These are phyloP conservation scores for Aaosphaeria pasadenensis DNA, from an alignment of 2,329 filamentous ascomycete species.

Conservation along the genomic window DNA sequence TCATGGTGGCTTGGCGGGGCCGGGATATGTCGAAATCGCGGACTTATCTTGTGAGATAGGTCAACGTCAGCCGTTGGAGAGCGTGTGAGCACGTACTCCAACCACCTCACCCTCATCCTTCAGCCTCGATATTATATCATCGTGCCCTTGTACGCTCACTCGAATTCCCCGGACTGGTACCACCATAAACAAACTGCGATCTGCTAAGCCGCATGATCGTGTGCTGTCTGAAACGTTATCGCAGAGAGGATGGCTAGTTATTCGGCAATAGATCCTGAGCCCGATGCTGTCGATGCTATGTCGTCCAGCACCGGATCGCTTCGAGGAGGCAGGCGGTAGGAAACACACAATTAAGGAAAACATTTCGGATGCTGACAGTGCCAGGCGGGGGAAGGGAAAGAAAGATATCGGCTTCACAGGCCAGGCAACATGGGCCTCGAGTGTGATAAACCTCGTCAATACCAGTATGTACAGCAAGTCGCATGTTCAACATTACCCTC, in stretches of 20 bases:
- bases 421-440: conserved; percentile 84
- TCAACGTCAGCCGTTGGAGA: neutral
- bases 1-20: too few species aligned
- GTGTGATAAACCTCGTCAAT: conserved; percentile 92
- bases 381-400: conserved; percentile 58
- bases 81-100: neutral
- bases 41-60: too few species aligned
- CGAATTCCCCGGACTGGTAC: too few species aligned
- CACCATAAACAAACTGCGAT: too few species aligned
- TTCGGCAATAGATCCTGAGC: conserved; percentile 41
- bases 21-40: too few species aligned
- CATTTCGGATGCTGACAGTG: conserved; percentile 15
- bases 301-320: conserved; percentile 41
- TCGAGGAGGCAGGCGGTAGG: conserved; percentile 22
- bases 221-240: conserved; percentile 15
- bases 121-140: too few species aligned
- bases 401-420: conserved; percentile 69
- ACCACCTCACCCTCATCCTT: neutral
- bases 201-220: conserved; percentile 18
- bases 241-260: conserved; percentile 44
- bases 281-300: conserved; percentile 39
- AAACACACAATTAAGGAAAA: neutral
- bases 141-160: too few species aligned
- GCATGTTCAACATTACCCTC: neutral
- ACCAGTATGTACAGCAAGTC: conserved; percentile 64